Conservation (phyloP, 2,329 filamentous ascomycete genomes). For the Biscogniauxia marginata region DNA sequence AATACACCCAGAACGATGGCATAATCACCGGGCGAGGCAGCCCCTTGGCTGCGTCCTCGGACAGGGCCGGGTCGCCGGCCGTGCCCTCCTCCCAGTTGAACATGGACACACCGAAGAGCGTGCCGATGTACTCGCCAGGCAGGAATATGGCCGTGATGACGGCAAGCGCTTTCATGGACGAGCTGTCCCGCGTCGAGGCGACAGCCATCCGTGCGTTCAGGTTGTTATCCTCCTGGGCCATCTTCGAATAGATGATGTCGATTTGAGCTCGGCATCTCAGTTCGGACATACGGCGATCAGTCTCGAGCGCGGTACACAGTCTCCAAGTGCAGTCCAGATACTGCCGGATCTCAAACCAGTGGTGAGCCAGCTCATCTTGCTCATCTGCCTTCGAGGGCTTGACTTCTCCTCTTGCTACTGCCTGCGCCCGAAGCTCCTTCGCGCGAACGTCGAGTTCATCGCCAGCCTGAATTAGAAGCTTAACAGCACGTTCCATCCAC, state of each 20-base stretch:
- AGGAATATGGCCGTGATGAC: conserved; percentile 49
- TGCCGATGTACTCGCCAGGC: conserved; percentile 46
- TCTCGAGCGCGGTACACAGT: conserved; percentile 45
- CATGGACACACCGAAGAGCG: conserved; percentile 47
- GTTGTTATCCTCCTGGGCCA: conserved; percentile 49
- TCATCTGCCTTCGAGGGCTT: conserved; percentile 20
- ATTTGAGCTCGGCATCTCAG: conserved; percentile 46
- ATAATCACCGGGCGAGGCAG: conserved; percentile 36
- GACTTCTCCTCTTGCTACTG: conserved; percentile 8
- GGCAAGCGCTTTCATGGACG: conserved; percentile 48
- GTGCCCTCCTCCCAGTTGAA: conserved; percentile 41
- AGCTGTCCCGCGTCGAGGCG: conserved; percentile 66
- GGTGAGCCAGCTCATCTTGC: conserved; percentile 32
- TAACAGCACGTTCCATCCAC: conserved; percentile 47
- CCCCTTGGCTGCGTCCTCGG: conserved; percentile 30
- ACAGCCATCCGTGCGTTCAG: conserved; percentile 62
- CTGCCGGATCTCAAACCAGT: conserved; percentile 48
- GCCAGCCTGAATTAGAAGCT: conserved; percentile 42
- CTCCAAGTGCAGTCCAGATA: conserved; percentile 44
- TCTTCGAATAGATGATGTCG: conserved; percentile 49
- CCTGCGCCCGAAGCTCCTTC: conserved; percentile 21
- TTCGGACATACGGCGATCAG: conserved; percentile 46
- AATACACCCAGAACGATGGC: conserved; percentile 46
- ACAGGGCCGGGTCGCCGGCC: conserved; percentile 29
- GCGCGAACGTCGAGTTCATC: conserved; percentile 40